phyloP scores from a whole-genome alignment of 1,139 yeast species.

The Petasospora fabianii region DNA sequence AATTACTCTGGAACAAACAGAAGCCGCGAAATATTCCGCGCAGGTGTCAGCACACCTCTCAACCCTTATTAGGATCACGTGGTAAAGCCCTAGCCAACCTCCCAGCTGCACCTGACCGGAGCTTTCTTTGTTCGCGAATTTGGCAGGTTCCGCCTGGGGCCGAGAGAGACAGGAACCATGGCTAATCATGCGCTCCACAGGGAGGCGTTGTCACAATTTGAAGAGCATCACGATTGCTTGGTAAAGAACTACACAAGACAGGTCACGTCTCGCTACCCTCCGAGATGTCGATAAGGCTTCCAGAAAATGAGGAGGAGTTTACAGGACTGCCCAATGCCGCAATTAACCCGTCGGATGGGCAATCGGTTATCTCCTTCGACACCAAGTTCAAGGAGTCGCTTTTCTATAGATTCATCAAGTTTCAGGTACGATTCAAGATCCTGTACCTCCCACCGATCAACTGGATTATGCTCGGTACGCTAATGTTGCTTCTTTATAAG shows the following conservation, averaged over 20 bases:
- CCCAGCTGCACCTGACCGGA: too few relatives aligned
- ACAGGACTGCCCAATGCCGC: conserved; percentile 1
- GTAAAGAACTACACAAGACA: too few relatives aligned
- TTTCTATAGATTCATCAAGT: conserved; percentile 19
- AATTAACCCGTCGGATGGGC: conserved; percentile 1
- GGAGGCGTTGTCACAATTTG: too few relatives aligned
- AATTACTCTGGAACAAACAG: too few relatives aligned
- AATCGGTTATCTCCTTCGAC: conserved; percentile 11
- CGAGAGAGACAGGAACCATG: background rate
- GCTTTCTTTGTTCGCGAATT: background rate
- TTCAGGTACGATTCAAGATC: conserved; percentile 22
- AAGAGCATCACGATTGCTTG: too few relatives aligned
- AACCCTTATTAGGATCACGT: conserved; percentile 1
- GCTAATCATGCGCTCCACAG: background rate
- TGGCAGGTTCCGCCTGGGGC: background rate
- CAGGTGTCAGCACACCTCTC: too few relatives aligned
- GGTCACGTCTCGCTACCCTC: too few relatives aligned
- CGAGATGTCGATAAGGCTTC: conserved; percentile 11
- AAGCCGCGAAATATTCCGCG: too few relatives aligned
- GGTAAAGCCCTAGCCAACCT: background rate
- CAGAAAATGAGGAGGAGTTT: conserved; percentile 8
- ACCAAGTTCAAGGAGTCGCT: conserved; percentile 16
- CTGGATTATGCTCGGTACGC: conserved; percentile 45
- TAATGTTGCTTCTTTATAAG: conserved; percentile 47
- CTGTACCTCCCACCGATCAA: conserved; percentile 46